Conservation (phyloP, 805 yeast species). For the Saccharomyces cerevisiae region DNA sequence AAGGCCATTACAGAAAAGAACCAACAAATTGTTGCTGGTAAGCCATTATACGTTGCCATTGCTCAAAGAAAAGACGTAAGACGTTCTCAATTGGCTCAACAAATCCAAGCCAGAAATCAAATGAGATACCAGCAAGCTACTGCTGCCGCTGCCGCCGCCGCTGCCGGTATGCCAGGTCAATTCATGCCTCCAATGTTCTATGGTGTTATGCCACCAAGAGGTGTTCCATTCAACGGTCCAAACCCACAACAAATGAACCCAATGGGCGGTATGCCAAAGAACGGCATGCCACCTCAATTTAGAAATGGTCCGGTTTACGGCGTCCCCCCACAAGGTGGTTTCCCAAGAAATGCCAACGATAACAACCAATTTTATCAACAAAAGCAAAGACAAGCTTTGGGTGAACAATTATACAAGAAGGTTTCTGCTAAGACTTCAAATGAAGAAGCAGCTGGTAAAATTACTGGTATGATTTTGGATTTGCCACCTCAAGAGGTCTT, state of each 20-base stretch:
- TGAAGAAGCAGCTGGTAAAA: conserved; percentile 94
- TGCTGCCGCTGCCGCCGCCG: conserved; percentile 37
- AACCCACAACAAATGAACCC: conserved; percentile 71
- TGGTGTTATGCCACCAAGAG: conserved; percentile 69
- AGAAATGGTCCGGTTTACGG: conserved; percentile 77
- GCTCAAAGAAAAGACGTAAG: conserved; percentile 98
- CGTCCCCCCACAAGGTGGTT: conserved; percentile 66
- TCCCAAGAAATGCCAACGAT: conserved; percentile 32
- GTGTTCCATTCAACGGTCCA: conserved; percentile 70
- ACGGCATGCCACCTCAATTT: conserved; percentile 51
- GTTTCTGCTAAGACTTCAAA: conserved; percentile 81
- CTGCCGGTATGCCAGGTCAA: conserved; percentile 35
- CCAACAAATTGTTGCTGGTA: conserved; percentile 89
- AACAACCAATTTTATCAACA: conserved; percentile 55
- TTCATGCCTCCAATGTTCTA: conserved; percentile 35
- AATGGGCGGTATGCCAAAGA: conserved; percentile 54
- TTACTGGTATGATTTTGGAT: conserved; percentile 97
- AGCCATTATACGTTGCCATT: conserved; percentile 95
- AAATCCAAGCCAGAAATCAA: conserved; percentile 96
- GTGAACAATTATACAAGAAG: conserved; percentile 94
- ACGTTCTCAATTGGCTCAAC: conserved; percentile 94
- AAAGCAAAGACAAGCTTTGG: conserved; percentile 94
- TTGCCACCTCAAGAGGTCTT: conserved; percentile 87
- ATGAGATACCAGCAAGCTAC: conserved; percentile 97
- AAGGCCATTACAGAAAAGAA: conserved; percentile 98